These are phyloP conservation scores for Tolypocladium ovalisporum DNA, from an alignment of 2,329 filamentous ascomycete genomes.

Conservation along the genomic window DNA sequence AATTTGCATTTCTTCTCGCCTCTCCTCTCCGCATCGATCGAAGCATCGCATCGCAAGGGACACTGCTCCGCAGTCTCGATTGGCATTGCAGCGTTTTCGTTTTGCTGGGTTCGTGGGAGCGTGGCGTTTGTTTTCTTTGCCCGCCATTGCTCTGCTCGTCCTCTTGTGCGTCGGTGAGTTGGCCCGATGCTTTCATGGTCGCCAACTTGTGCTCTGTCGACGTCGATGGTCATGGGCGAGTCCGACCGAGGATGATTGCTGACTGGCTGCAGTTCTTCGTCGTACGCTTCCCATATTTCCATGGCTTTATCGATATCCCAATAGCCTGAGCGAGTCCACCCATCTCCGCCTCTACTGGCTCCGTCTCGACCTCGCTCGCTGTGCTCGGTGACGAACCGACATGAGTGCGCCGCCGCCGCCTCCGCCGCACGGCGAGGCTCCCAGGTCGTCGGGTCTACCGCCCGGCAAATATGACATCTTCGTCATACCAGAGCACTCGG, in stretches of 20 bases:
- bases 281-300: conserved; percentile 4
- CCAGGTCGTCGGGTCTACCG: conserved; percentile 62
- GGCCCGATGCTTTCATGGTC: not conserved
- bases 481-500: conserved; percentile 84
- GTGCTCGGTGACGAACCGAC: conserved; percentile 10
- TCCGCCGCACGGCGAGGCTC: conserved; percentile 74
- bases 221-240: not conserved
- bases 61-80: conserved; percentile 2
- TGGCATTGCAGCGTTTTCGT: conserved; percentile 8
- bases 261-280: conserved; percentile 1
- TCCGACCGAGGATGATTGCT: not conserved
- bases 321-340: conserved; percentile 8
- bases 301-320: conserved; percentile 19
- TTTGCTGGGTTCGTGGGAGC: conserved; percentile 9
- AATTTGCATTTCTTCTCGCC: not conserved
- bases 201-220: not conserved
- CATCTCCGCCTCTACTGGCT: not conserved
- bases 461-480: conserved; percentile 95
- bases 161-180: not conserved
- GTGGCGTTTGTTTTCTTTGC: conserved; percentile 16
- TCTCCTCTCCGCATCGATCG: not conserved
- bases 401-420: conserved; percentile 64
- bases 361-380: conserved; percentile 3
- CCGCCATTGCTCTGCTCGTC: conserved; percentile 1
- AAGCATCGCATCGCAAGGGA: not conserved